Evolutionary conservation across 2,329 filamentous ascomycete genomes (phyloP).

Genomic region (Emergomyces pasteurianus): DNA sequence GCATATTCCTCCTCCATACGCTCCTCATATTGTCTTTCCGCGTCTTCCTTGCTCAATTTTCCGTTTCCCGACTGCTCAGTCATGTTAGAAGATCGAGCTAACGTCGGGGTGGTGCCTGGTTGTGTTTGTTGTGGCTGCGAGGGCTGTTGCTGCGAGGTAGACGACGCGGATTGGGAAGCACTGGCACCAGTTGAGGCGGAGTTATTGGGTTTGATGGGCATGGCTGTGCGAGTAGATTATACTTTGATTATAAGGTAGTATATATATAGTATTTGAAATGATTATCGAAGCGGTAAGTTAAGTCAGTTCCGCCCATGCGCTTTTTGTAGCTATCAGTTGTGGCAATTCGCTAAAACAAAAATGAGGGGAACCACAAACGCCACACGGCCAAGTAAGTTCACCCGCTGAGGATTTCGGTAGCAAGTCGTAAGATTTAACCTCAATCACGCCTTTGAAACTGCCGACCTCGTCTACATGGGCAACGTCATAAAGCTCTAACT

Average conservation of each 20-base stretch:
- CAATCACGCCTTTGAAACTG: no score
- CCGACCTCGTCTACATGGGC: no score
- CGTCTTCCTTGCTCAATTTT: conserved; percentile 29
- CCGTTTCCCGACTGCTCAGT: conserved; percentile 5
- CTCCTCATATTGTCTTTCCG: conserved; percentile 33
- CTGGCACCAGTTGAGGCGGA: conserved; percentile 4
- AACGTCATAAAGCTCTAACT: no score
- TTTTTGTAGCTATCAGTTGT: background rate
- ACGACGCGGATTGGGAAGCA: conserved; percentile 3
- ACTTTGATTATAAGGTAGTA: no score
- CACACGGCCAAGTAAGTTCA: no score
- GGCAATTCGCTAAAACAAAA: background rate
- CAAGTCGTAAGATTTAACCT: no score
- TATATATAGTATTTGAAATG: no score
- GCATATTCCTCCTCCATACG: conserved; percentile 38
- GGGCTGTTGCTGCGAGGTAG: background rate
- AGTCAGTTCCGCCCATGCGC: background rate
- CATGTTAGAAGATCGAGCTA: conserved; percentile 3
- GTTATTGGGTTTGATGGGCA: conserved; percentile 3
- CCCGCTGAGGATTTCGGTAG: no score
- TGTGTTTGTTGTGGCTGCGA: background rate
- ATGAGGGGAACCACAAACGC: no score
- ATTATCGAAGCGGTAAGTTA: no score
- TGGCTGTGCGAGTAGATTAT: background rate
- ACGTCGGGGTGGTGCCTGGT: background rate